phyloP scores from a whole-genome alignment of 805 yeast species.

The Ogataea pignaliae region DNA sequence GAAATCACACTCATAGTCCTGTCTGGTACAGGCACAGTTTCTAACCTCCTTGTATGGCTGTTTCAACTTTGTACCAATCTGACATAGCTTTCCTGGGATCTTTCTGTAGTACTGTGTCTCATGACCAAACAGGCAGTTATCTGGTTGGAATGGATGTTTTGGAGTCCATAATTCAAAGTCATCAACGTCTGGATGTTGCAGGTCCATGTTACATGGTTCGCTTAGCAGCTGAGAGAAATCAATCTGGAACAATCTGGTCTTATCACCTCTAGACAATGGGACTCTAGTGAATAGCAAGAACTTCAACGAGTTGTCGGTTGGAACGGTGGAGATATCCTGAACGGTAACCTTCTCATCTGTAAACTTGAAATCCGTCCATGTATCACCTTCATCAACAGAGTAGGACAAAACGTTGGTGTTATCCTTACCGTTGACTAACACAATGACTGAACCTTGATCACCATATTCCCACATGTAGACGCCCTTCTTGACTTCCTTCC shows the following conservation, averaged over 20 bases:
- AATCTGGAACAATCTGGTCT: conserved; percentile 47
- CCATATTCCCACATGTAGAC: conserved; percentile 89
- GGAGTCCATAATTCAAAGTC: conserved; percentile 66
- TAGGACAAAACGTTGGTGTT: conserved; percentile 57
- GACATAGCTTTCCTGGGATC: conserved; percentile 61
- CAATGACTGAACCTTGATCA: conserved; percentile 83
- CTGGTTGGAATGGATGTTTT: conserved; percentile 45
- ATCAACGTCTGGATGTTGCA: conserved; percentile 37
- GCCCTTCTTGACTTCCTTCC: conserved; percentile 74
- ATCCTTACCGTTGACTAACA: conserved; percentile 57
- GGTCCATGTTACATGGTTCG: conserved; percentile 47
- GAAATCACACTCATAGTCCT: conserved; percentile 89
- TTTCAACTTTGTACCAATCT: conserved; percentile 50
- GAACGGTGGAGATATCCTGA: conserved; percentile 76
- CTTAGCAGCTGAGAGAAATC: conserved; percentile 50
- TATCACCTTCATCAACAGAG: conserved; percentile 71
- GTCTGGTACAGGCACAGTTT: conserved; percentile 77
- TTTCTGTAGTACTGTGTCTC: conserved; percentile 56
- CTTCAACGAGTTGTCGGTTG: conserved; percentile 76
- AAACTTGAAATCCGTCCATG: conserved; percentile 68
- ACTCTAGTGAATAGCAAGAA: conserved; percentile 61
- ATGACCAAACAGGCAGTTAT: conserved; percentile 66
- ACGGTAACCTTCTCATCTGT: conserved; percentile 55
- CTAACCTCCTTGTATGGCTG: conserved; percentile 52
- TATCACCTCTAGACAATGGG: conserved; percentile 42